These are phyloP conservation scores for Exsudoporus frostii DNA, from an alignment of 768 basidiomycete species.

Conservation along the genomic window DNA sequence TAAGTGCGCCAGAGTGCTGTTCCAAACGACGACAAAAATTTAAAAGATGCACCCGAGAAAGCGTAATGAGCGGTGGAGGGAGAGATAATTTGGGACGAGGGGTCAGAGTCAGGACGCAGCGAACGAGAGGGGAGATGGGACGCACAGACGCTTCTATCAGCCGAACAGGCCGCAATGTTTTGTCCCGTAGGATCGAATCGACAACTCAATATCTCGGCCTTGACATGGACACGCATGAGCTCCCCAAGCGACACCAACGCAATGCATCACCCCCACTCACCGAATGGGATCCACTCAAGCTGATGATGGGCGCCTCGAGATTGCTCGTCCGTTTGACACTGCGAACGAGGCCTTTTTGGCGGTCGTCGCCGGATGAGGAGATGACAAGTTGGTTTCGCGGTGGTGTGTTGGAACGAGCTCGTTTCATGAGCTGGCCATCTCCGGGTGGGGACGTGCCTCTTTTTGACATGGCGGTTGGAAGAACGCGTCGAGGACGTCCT, in stretches of 20 bases:
- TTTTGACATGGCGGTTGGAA: slow-evolving; percentile 59
- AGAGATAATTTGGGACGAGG: neutral
- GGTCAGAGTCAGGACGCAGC: neutral
- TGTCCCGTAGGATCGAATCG: slow-evolving; percentile 93
- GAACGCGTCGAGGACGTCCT: neutral
- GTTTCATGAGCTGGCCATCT: slow-evolving; percentile 58
- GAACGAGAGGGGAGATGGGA: slow-evolving; percentile 13
- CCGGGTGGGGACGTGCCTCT: slow-evolving; percentile 56
- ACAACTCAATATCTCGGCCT: slow-evolving; percentile 89
- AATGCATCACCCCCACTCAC: slow-evolving; percentile 43
- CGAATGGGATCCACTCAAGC: slow-evolving; percentile 81
- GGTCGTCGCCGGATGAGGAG: slow-evolving; percentile 69
- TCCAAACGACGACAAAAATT: neutral
- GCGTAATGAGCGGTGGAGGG: neutral
- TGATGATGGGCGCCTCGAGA: slow-evolving; percentile 91
- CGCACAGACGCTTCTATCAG: slow-evolving; percentile 88
- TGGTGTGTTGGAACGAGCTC: slow-evolving; percentile 49
- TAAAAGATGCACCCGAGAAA: neutral
- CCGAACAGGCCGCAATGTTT: slow-evolving; percentile 88
- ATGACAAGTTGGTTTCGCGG: slow-evolving; percentile 70
- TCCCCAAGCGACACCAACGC: neutral
- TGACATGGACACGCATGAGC: neutral
- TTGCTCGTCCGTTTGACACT: slow-evolving; percentile 90
- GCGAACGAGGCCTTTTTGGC: slow-evolving; percentile 76
- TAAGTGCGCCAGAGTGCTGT: slow-evolving; percentile 90